phyloP scores from a whole-genome alignment of 1,284 basidiomycete species.

The Apiotrichum brassicae region DNA sequence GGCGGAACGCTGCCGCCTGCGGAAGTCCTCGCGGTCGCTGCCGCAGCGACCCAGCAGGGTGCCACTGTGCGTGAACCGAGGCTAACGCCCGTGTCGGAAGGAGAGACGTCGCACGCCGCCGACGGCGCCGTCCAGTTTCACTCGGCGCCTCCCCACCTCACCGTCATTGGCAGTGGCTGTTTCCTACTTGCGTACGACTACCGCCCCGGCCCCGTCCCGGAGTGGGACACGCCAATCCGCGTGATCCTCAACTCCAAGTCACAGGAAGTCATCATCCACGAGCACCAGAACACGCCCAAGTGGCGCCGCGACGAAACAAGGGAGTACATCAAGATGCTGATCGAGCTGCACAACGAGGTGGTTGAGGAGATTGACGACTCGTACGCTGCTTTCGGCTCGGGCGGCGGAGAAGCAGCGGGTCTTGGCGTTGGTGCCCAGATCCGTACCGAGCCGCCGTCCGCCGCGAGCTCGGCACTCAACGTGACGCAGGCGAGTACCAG shows the following conservation, averaged over 20 bases:
- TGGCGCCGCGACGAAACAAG: conserved; percentile 2
- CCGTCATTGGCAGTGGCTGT: neutral
- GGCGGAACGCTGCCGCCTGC: neutral
- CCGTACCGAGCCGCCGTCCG: neutral
- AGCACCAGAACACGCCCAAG: neutral
- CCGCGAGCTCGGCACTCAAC: neutral
- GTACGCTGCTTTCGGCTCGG: conserved; percentile 1
- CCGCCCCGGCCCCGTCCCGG: neutral
- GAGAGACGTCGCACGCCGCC: neutral
- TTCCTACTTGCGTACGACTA: neutral
- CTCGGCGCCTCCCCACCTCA: neutral
- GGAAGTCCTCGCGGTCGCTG: neutral
- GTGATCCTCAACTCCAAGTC: conserved; percentile 3
- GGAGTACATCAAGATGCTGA: conserved; percentile 2
- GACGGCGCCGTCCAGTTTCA: neutral
- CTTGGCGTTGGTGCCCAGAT: neutral
- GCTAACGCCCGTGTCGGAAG: neutral
- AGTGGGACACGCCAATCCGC: neutral
- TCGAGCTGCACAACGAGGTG: conserved; percentile 2
- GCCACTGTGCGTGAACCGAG: neutral
- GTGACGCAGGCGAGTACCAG: too few species aligned
- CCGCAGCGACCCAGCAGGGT: neutral
- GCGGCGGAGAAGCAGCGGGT: neutral
- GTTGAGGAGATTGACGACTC: conserved; percentile 2
- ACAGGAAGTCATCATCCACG: conserved; percentile 1